These are phyloP conservation scores for Juglanconis oblonga DNA, from an alignment of 2,329 filamentous ascomycete species.

Conservation along the genomic window DNA sequence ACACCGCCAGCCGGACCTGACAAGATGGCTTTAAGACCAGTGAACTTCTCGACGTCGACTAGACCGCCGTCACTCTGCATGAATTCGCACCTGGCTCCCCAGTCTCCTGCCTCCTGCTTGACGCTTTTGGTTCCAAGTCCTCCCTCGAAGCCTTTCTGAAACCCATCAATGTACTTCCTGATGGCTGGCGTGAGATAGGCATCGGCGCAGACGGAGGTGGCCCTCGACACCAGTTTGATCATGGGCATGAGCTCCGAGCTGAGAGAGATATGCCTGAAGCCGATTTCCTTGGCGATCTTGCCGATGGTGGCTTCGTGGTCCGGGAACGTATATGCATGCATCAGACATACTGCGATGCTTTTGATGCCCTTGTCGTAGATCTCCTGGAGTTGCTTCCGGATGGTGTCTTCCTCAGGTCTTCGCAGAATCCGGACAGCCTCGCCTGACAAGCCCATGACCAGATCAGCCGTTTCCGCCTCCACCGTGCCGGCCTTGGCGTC, in stretches of 20 bases:
- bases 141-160: conserved; percentile 76
- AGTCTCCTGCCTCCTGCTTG: conserved; percentile 59
- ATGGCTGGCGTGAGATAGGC: conserved; percentile 79
- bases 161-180: conserved; percentile 70
- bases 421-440: conserved; percentile 71
- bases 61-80: conserved; percentile 85
- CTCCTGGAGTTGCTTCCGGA: conserved; percentile 59
- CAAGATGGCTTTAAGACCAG: conserved; percentile 78
- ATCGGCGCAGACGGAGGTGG: conserved; percentile 75
- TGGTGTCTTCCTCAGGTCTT: conserved; percentile 54
- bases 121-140: conserved; percentile 76
- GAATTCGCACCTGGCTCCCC: conserved; percentile 83
- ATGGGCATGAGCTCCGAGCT: conserved; percentile 85
- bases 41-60: conserved; percentile 76
- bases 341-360: conserved; percentile 84
- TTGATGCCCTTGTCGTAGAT: conserved; percentile 69
- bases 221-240: conserved; percentile 77
- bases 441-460: conserved; percentile 70
- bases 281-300: conserved; percentile 72
- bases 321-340: conserved; percentile 91
- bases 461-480: conserved; percentile 45
- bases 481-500: conserved; percentile 49
- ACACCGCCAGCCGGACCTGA: conserved; percentile 92
- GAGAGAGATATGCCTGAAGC: conserved; percentile 78
- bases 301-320: conserved; percentile 80